Conservation (phyloP, 1,284 basidiomycete genomes). For the Termitomyces sp. region DNA sequence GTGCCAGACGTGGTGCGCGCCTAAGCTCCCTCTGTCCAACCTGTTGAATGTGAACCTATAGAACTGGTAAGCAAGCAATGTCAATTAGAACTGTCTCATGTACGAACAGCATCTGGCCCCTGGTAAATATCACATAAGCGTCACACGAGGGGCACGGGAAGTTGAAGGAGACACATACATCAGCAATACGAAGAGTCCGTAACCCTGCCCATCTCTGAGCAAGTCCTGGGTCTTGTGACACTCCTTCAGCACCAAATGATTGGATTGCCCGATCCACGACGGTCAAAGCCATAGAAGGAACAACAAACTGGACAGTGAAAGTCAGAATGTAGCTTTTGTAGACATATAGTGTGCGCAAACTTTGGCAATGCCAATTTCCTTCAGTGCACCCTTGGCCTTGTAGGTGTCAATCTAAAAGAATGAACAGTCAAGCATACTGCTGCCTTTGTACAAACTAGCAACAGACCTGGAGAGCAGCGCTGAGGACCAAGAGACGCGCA, state of each 20-base stretch:
- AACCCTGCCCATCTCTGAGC: slow-evolving; percentile 77
- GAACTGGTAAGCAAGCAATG: background rate
- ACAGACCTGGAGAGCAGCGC: slow-evolving; percentile 81
- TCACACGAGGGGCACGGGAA: slow-evolving; percentile 2
- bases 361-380: slow-evolving; percentile 97
- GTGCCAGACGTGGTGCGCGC: slow-evolving; percentile 53
- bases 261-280: slow-evolving; percentile 96
- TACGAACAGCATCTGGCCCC: slow-evolving; percentile 77
- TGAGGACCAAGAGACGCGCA: slow-evolving; percentile 82
- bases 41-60: slow-evolving; percentile 88
- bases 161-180: slow-evolving; percentile 50
- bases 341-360: slow-evolving; percentile 35
- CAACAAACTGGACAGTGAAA: slow-evolving; percentile 66
- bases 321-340: background rate
- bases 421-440: background rate
- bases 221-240: slow-evolving; percentile 86
- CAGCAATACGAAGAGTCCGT: slow-evolving; percentile 86
- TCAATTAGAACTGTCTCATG: slow-evolving; percentile 7
- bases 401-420: slow-evolving; percentile 75
- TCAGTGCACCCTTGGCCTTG: slow-evolving; percentile 91
- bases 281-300: slow-evolving; percentile 82
- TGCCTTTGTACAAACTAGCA: background rate
- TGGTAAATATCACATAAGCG: slow-evolving; percentile 25
- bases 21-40: slow-evolving; percentile 84
- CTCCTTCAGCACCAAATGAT: slow-evolving; percentile 90